Evolutionary conservation across 805 yeast genomes (phyloP), one percentile per base, ranked within the genome.

Genomic region (Ogataea dorogensis): DNA sequence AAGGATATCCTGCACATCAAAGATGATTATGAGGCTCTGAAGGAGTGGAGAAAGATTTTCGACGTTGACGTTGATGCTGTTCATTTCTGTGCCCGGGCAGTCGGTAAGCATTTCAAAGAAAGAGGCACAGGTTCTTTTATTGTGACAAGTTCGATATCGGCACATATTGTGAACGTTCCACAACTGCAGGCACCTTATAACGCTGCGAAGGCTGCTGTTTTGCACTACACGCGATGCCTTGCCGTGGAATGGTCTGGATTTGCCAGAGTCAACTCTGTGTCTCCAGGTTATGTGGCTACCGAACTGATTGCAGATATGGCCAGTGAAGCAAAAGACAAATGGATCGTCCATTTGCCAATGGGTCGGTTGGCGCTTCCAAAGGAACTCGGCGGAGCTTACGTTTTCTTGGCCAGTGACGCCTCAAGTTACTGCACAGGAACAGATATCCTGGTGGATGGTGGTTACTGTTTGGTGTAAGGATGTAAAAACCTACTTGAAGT

Each of bases 191-290:
- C 95, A 10, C 78, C 83, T 24, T 86, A 86, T 68, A 86, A 86
- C 54, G 86, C 87, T 11, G 84, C 88, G 49, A 87, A 86, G 68
- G 95, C 95, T 25, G 95, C 79, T 9, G 79, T 85, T 17, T 57
- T 80, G 46, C 95, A 87, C 55, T 70, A 86, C 50, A 76, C 82
- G 22, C 80, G 70, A 58, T 84, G 93, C 1, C 67, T 86, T 46
- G 91, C 95, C 11, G 78, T 86, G 26, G 96, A 87, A 65, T 87
- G 93, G 89, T 77, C 88, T n/a, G 75, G 79, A 1, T 83, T 82
- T 53, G 94, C 91, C n/a, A 73, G 95, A 48, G 91, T 81, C 40
- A 86, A 86, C 67, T 68, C 85, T 18, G 73, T 86, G 19, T 79
- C 87, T 11, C 95, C 95, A 15, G 95, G 95, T n/a, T 86, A 86